These are phyloP conservation scores for Casuarina cunninghamiana DNA, from an alignment of 306 rosid genomes.

Conservation along the genomic window DNA sequence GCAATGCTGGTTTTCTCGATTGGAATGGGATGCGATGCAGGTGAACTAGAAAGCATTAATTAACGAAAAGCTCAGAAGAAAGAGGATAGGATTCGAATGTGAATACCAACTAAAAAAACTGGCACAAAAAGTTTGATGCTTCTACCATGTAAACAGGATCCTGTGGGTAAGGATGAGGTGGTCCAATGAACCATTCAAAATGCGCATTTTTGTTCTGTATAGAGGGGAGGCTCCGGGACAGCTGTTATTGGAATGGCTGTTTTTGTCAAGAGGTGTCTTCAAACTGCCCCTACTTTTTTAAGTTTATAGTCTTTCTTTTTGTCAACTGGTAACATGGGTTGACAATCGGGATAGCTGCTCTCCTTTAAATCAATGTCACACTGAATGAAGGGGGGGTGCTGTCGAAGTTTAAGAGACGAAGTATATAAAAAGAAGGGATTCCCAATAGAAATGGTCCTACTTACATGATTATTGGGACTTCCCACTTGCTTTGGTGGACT, in stretches of 20 bases:
- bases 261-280: conserved; percentile 15
- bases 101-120: conserved; percentile 26
- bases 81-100: conserved; percentile 36
- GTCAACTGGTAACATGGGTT: too few relatives aligned
- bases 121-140: conserved; percentile 33
- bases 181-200: conserved; percentile 61
- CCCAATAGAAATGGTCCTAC: background rate
- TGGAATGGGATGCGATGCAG: too few relatives aligned
- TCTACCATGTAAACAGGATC: conserved; percentile 56
- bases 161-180: conserved; percentile 76
- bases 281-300: background rate
- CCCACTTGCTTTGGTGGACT: background rate
- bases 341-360: too few relatives aligned
- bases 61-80: conserved; percentile 20
- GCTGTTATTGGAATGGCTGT: conserved; percentile 35
- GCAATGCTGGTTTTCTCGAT: too few relatives aligned
- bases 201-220: conserved; percentile 40
- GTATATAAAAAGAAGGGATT: background rate
- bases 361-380: too few relatives aligned
- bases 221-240: conserved; percentile 56
- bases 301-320: background rate
- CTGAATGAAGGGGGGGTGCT: too few relatives aligned
- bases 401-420: too few relatives aligned
- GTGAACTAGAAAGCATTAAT: too few relatives aligned
- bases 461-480: background rate